Conservation (phyloP, 2,329 filamentous ascomycete genomes). For the Beauveria varroae region DNA sequence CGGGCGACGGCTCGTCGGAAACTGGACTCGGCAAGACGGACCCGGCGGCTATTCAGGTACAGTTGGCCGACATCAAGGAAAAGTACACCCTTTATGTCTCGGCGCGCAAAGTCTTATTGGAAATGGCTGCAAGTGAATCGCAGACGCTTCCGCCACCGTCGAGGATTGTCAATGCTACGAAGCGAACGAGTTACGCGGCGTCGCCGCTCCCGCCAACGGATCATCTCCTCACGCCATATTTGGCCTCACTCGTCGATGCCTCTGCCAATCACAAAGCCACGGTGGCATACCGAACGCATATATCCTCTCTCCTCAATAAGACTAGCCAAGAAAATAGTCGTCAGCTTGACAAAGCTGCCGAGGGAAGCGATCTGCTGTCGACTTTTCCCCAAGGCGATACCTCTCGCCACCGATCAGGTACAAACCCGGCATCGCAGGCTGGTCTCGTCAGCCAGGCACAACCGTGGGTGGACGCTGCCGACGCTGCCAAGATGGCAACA, state of each 20-base stretch:
- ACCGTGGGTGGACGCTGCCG: conserved; percentile 53
- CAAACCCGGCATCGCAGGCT: conserved; percentile 28
- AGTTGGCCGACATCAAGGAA: conserved; percentile 40
- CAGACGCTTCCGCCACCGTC: conserved; percentile 21
- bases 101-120: conserved; percentile 40
- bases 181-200: not conserved
- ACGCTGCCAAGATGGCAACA: conserved; percentile 51
- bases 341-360: conserved; percentile 44
- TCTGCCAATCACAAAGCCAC: conserved; percentile 49
- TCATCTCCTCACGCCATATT: conserved; percentile 48
- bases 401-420: conserved; percentile 36
- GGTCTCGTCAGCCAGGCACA: conserved; percentile 38
- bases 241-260: conserved; percentile 44
- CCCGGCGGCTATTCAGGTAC: conserved; percentile 26
- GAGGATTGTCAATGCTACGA: conserved; percentile 5
- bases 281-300: conserved; percentile 51
- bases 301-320: conserved; percentile 41
- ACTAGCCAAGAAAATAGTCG: conserved; percentile 44
- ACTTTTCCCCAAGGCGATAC: conserved; percentile 35
- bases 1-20: conserved; percentile 17
- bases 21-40: conserved; percentile 27
- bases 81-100: conserved; percentile 49
- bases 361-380: conserved; percentile 56
- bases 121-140: conserved; percentile 27
- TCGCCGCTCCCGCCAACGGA: conserved; percentile 18